Base-by-base conservation (phyloP, 495 filamentous ascomycete species). In the Talaromyces liani region DNA sequence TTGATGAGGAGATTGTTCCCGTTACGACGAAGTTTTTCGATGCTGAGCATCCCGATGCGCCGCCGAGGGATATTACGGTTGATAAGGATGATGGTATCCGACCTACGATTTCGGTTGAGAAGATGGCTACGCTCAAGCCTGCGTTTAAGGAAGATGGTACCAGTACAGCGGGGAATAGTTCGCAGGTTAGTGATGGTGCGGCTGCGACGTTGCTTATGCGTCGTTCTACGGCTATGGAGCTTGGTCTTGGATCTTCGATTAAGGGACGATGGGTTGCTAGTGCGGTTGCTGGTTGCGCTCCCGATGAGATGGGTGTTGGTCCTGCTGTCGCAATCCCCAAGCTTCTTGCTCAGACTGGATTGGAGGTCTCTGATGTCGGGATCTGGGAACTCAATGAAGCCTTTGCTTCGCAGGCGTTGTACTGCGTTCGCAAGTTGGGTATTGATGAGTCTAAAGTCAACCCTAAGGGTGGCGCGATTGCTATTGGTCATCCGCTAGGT, bases 371-470 rank as follows among this genome's bases (percentile, higher is more conserved):
- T 9, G 91, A 97, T 57, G 87, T 97, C 0, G 84, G 88, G 6
- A 77, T 93, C n/a, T 97, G 92, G 92, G 93, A 97, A 81, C 87
- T 97, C 72, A 97, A 97, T 74, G 93, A 97, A 81, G 92, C 93
- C 20, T 97, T 96, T 76, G 93, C 93, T 4, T 90, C 87, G 61
- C 93, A 97, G 77, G 87, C 90, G 12, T 71, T 97, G 9, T 90
- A 95, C 77, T 93, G 88, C 69, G 72, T 91, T 36, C 77, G 90
- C 66, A 83, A 87, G 74, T 77, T 96, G 18, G 91, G 91, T 8
- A 83, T 86, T 78, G 82, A 82, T 66, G 74, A 83, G 66, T 83
- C 81, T 3, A 83, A 80, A 78, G 87, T 97, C 1, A 97, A 97
- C 76, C 92, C 92, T 10, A 92, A 94, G 63, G 93, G 93, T 64